Evolutionary conservation across 176 grass and related monocot species (phyloP).

Genomic region (Oryza australiensis): DNA sequence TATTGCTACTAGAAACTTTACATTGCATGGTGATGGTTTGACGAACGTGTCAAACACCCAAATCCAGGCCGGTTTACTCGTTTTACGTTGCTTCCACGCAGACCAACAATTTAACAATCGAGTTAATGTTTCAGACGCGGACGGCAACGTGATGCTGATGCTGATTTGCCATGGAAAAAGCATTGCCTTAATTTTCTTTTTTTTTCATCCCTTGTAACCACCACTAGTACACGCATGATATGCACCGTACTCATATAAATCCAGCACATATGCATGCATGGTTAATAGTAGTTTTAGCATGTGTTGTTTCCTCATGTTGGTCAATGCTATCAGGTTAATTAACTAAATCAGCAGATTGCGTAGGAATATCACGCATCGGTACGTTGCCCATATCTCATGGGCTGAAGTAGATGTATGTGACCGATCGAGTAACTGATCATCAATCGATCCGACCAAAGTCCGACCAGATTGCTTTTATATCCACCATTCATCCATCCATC

Average conservation of each 20-base stretch:
- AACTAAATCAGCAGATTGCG: not conserved
- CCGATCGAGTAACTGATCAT: not conserved
- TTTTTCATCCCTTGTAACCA: not conserved
- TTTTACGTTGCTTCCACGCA: conserved; percentile 32
- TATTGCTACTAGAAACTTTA: not conserved
- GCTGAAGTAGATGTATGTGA: not conserved
- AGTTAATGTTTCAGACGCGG: not conserved
- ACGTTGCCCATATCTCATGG: too few relatives aligned
- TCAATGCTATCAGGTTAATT: not conserved
- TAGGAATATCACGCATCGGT: not conserved
- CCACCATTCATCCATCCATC: too few relatives aligned
- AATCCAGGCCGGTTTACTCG: not conserved
- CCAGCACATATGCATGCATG: not conserved
- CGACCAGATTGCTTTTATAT: conserved; percentile 38
- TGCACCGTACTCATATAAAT: not conserved
- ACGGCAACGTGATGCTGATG: conserved; percentile 13
- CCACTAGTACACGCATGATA: not conserved
- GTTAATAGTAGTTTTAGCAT: not conserved
- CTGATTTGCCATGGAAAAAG: not conserved
- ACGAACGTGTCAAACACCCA: not conserved
- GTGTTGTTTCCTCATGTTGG: not conserved
- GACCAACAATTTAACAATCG: not conserved
- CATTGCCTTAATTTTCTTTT: not conserved
- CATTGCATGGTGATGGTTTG: not conserved
- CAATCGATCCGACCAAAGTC: conserved; percentile 34